Conservation (phyloP, 768 basidiomycete genomes). For the Boletales sp. region DNA sequence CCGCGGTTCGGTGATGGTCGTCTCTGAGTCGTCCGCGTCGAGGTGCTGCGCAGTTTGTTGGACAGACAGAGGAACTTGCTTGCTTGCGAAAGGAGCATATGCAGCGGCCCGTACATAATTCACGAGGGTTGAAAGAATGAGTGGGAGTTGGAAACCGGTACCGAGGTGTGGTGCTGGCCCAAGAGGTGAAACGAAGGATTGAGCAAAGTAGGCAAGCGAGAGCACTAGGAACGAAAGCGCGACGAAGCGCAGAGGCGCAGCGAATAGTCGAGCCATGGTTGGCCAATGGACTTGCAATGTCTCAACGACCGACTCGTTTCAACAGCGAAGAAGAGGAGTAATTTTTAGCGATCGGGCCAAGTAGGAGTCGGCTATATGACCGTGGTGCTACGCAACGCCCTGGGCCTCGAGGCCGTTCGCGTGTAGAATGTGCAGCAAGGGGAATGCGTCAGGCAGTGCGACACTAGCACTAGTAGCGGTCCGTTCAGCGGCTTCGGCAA, state of each 20-base stretch:
- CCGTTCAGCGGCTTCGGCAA: background rate
- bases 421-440: conserved; percentile 20
- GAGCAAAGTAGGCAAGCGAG: conserved; percentile 28
- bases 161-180: conserved; percentile 32
- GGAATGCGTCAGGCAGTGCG: conserved; percentile 16
- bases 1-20: conserved; percentile 19
- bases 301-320: conserved; percentile 3
- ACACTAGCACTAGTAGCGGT: too few species aligned
- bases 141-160: conserved; percentile 17
- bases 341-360: conserved; percentile 8
- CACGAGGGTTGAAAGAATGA: conserved; percentile 24
- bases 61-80: conserved; percentile 9
- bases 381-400: conserved; percentile 12
- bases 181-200: conserved; percentile 29
- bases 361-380: conserved; percentile 15
- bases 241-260: conserved; percentile 13
- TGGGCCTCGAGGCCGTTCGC: conserved; percentile 23
- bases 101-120: conserved; percentile 21
- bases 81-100: conserved; percentile 19
- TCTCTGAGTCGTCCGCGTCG: conserved; percentile 9
- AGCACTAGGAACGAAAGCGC: conserved; percentile 24
- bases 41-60: conserved; percentile 3
- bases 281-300: background rate
- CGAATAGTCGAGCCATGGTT: conserved; percentile 23
- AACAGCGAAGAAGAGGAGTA: conserved; percentile 1